These are phyloP conservation scores for Conoideocrella luteorostrata DNA, from an alignment of 2,329 filamentous ascomycete genomes.

Conservation along the genomic window DNA sequence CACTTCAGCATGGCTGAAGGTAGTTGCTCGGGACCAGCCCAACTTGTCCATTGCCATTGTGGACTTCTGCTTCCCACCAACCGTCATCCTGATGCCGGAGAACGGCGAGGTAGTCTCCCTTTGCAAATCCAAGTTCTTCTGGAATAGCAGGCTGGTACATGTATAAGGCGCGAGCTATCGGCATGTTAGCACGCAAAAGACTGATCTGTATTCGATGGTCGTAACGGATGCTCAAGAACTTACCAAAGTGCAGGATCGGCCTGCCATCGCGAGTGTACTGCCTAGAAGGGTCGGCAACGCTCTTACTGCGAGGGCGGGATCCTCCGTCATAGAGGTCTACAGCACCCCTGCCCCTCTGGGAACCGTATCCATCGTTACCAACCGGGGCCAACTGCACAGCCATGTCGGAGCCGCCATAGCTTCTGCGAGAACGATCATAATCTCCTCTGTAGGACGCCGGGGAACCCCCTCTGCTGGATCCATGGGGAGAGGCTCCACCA, in stretches of 20 bases:
- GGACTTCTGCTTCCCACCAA: constrained; percentile 98
- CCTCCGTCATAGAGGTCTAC: constrained; percentile 53
- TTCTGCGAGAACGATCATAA: constrained; percentile 45
- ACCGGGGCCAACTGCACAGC: constrained; percentile 60
- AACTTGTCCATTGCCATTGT: constrained; percentile 54
- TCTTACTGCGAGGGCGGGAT: constrained; percentile 65
- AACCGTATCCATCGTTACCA: constrained; percentile 53
- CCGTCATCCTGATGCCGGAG: constrained; percentile 91
- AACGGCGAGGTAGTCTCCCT: constrained; percentile 86
- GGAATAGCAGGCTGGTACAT: constrained; percentile 92
- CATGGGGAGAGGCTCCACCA: constrained; percentile 45
- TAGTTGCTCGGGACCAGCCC: constrained; percentile 66
- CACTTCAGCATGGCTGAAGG: constrained; percentile 43
- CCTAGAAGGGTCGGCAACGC: constrained; percentile 72
- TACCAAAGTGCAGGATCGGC: constrained; percentile 89
- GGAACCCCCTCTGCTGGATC: constrained; percentile 39
- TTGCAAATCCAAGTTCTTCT: constrained; percentile 86
- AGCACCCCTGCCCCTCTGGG: constrained; percentile 44
- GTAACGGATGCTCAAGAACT: constrained; percentile 35
- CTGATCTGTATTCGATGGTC: constrained; percentile 10
- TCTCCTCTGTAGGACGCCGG: constrained; percentile 40
- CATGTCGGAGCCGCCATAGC: constrained; percentile 50
- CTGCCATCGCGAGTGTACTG: constrained; percentile 82
- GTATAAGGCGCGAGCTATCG: constrained; percentile 84
- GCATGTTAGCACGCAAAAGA: neutral